Evolutionary conservation across 495 filamentous ascomycete genomes (phyloP).

Genomic region (Pyrenula massariospora): DNA sequence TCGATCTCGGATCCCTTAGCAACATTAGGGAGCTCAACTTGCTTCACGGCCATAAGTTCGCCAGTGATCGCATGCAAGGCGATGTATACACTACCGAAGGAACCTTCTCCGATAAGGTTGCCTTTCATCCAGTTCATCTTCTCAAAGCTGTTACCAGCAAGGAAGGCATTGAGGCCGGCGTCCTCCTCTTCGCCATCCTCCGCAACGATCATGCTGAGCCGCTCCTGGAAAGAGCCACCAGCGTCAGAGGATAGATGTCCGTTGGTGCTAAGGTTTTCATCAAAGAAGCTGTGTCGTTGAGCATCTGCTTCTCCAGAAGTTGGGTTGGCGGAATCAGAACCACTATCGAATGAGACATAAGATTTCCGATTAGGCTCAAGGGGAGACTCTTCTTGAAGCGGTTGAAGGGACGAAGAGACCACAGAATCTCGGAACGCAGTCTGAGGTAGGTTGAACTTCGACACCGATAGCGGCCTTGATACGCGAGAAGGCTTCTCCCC

Average conservation of each 20-base stretch:
- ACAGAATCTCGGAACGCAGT: constrained; percentile 70
- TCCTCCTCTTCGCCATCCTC: constrained; percentile 83
- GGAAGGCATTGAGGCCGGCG: constrained; percentile 65
- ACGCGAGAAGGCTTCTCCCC: constrained; percentile 26
- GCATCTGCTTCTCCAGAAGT: constrained; percentile 61
- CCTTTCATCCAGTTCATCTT: constrained; percentile 99
- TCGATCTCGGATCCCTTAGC: constrained; percentile 70
- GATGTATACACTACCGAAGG: constrained; percentile 92
- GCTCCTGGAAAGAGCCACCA: constrained; percentile 58
- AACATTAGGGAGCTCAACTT: constrained; percentile 83
- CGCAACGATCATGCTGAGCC: constrained; percentile 45
- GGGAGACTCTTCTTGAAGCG: constrained; percentile 83
- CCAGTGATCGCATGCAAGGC: constrained; percentile 95
- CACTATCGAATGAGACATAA: constrained; percentile 89
- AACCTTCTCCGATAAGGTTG: constrained; percentile 89
- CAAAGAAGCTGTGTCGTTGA: constrained; percentile 62
- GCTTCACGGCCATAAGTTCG: constrained; percentile 96
- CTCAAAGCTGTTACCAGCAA: constrained; percentile 86
- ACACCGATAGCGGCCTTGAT: constrained; percentile 51
- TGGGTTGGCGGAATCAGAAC: constrained; percentile 50
- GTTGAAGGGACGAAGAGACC: constrained; percentile 76
- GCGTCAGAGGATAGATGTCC: constrained; percentile 15
- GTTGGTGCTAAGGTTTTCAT: constrained; percentile 57
- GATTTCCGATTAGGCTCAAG: constrained; percentile 86
- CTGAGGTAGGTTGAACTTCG: constrained; percentile 45